A percentile compares a stretch with the other conserved stretches of the same genome.
phyloP scores from a whole-genome alignment of 108 stramenopile species.

The Pseudonitzschia multiseries region DNA sequence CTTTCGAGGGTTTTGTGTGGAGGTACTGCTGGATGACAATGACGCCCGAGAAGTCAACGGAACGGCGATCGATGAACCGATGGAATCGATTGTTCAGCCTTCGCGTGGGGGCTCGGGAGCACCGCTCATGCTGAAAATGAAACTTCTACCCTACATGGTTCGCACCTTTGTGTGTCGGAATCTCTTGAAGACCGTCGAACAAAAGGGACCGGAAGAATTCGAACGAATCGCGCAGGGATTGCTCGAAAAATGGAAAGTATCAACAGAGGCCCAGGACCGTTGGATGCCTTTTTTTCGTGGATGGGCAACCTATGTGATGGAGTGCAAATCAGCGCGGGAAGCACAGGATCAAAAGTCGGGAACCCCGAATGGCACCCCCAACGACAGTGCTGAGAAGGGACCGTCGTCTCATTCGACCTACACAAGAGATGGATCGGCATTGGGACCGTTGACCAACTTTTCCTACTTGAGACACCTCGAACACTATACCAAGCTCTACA shows the following conservation, averaged over 20 bases:
- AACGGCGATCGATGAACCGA: neutral
- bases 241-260: conserved; percentile 69
- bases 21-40: conserved; percentile 22
- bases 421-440: neutral
- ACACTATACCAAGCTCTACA: conserved; percentile 47
- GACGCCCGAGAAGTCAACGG: neutral
- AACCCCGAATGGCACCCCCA: conserved; percentile 4
- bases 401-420: neutral
- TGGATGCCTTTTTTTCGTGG: conserved; percentile 69
- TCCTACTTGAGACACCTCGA: conserved; percentile 58
- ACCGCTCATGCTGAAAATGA: conserved; percentile 86
- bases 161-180: conserved; percentile 83
- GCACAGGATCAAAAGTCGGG: neutral
- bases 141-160: conserved; percentile 86
- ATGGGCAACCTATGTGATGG: conserved; percentile 61
- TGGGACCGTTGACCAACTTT: conserved; percentile 41
- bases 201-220: conserved; percentile 46
- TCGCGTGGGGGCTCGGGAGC: neutral
- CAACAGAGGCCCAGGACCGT: conserved; percentile 39
- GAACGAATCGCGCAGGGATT: conserved; percentile 42
- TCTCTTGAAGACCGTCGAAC: conserved; percentile 48
- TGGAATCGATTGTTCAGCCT: conserved; percentile 11
- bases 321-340: neutral
- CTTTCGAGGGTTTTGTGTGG: conserved; percentile 80
- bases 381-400: neutral